Conservation (phyloP, 805 yeast species). For the Schwanniomyces sp. region DNA sequence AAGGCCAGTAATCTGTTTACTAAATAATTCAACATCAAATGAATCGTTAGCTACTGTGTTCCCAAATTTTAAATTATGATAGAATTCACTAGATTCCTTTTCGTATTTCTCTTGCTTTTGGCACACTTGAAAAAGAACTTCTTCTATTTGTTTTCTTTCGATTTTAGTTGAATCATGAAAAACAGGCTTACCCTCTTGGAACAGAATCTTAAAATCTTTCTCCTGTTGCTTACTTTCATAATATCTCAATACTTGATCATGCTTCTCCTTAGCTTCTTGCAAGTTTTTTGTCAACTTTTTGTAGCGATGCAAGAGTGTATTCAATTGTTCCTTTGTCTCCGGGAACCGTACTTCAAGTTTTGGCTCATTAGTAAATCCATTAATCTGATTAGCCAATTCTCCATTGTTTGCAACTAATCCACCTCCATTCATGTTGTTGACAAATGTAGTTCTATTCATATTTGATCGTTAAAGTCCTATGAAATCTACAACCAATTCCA, state of each 20-base stretch:
- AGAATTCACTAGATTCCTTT: constrained; percentile 20
- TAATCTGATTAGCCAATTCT: neutral
- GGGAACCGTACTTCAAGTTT: constrained; percentile 14
- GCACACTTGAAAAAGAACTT: constrained; percentile 25
- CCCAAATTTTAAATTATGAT: constrained; percentile 14
- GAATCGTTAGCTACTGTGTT: constrained; percentile 11
- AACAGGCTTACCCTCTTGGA: neutral
- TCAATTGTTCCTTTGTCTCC: constrained; percentile 23
- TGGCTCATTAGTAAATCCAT: neutral
- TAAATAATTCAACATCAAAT: constrained; percentile 47
- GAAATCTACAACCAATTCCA: neutral
- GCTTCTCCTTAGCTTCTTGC: constrained; percentile 17
- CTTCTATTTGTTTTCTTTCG: constrained; percentile 28
- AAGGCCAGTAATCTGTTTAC: constrained; percentile 61
- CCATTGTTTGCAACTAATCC: neutral
- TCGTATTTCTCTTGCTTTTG: constrained; percentile 21
- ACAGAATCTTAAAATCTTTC: constrained; percentile 3
- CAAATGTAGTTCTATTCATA: neutral
- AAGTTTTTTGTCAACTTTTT: constrained; percentile 16
- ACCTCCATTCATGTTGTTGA: neutral
- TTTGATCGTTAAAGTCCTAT: neutral
- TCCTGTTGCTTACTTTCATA: neutral
- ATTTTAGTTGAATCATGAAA: constrained; percentile 22
- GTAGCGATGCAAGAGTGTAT: constrained; percentile 25
- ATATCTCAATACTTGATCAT: constrained; percentile 10